Conservation (phyloP, 176 grass and related monocot genomes). For the Musa schizocarpa region DNA sequence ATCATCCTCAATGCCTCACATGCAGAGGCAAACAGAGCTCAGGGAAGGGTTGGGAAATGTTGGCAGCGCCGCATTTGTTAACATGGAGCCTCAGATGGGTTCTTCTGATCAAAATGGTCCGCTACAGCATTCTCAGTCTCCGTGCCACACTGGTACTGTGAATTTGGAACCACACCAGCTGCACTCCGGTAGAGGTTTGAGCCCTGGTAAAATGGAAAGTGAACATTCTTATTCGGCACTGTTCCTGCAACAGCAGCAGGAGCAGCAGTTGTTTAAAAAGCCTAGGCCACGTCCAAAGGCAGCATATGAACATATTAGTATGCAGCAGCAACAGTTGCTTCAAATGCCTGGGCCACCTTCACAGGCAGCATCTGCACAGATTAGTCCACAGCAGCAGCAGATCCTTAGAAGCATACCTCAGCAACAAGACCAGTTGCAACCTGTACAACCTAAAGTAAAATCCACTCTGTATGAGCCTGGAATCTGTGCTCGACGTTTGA, state of each 20-base stretch:
- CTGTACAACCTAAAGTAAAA: conserved; percentile 21
- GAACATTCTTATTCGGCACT: conserved; percentile 27
- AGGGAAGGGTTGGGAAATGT: conserved; percentile 18
- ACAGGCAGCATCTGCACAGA: conserved; percentile 17
- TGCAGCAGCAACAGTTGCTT: conserved; percentile 27
- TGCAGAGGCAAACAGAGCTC: conserved; percentile 15
- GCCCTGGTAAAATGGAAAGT: conserved; percentile 27
- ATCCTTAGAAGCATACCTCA: conserved; percentile 19
- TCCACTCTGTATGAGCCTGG: conserved; percentile 26
- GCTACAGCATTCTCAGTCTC: conserved; percentile 2
- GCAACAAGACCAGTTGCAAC: conserved; percentile 21
- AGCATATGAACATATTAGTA: conserved; percentile 14
- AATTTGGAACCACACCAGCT: conserved; percentile 18
- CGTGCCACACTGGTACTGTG: conserved; percentile 9
- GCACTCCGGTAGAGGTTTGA: conserved; percentile 3
- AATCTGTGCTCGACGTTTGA: conserved; percentile 27
- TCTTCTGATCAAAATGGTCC: conserved; percentile 13
- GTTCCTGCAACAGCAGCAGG: conserved; percentile 15
- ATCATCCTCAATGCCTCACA: conserved; percentile 20
- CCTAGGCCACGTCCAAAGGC: conserved; percentile 9
- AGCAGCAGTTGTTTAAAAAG: conserved; percentile 19
- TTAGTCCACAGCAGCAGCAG: conserved; percentile 24
- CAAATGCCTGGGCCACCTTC: conserved; percentile 13
- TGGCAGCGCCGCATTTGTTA: neutral
- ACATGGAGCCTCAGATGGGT: conserved; percentile 15